Conservation (phyloP, 2,329 filamentous ascomycete genomes). For the Venturia nashicola region DNA sequence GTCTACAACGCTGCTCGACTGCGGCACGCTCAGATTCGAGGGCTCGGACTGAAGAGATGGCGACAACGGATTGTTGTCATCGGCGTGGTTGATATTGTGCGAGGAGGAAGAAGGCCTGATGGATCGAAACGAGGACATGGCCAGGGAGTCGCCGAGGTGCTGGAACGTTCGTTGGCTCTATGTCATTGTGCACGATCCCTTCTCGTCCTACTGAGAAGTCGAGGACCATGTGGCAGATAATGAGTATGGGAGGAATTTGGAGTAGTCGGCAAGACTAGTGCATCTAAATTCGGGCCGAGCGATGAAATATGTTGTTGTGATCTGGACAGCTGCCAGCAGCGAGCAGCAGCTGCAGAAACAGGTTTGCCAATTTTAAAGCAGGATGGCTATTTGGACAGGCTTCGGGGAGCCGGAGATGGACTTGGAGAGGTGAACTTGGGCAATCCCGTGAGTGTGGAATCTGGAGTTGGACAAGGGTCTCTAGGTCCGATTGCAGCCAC, state of each 20-base stretch:
- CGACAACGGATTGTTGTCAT: background rate
- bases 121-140: constrained; percentile 12
- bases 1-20: background rate
- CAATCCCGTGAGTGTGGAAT: background rate
- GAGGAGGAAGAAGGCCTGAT: constrained; percentile 12
- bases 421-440: background rate
- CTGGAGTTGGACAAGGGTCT: background rate
- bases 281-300: constrained; percentile 2
- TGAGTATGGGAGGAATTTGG: background rate
- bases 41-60: background rate
- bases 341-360: background rate
- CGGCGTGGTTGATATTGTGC: background rate
- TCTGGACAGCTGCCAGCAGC: background rate
- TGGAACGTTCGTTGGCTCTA: background rate
- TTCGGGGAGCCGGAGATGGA: background rate
- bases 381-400: background rate
- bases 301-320: background rate
- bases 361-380: background rate
- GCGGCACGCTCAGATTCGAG: background rate
- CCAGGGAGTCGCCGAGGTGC: background rate
- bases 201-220: background rate
- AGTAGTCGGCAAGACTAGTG: constrained; percentile 1
- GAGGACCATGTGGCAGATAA: background rate
- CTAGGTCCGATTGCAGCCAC: background rate
- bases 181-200: constrained; percentile 2